Conservation (phyloP, 225 moss, liverwort and hornwort species). For the Thuidium tamariscinum region DNA sequence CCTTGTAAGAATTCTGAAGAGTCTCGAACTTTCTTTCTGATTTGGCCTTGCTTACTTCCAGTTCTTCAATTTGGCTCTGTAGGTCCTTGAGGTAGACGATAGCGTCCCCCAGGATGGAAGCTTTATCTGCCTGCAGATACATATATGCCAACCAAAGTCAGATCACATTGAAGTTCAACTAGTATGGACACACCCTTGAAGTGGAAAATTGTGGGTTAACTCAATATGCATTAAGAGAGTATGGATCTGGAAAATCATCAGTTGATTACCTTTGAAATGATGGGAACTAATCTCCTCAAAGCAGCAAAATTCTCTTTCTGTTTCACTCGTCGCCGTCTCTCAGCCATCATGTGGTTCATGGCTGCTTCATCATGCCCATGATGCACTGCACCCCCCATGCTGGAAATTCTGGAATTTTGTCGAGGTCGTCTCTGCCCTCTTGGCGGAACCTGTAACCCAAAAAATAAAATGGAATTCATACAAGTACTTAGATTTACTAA, state of each 20-base stretch:
- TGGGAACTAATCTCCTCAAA: constrained; percentile 57
- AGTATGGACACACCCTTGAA: background rate
- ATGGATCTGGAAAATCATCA: background rate
- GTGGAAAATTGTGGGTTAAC: no score
- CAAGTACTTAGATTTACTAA: background rate
- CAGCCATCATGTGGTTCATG: constrained; percentile 70
- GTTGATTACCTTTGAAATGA: constrained; percentile 55
- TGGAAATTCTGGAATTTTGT: constrained; percentile 10
- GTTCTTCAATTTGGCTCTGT: constrained; percentile 10
- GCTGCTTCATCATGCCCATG: constrained; percentile 68
- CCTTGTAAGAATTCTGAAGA: background rate
- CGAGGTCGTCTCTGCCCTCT: constrained; percentile 23
- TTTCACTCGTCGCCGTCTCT: constrained; percentile 55
- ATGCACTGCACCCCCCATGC: constrained; percentile 2
- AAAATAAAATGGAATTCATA: background rate
- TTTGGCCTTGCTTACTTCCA: constrained; percentile 17
- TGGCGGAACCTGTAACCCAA: background rate
- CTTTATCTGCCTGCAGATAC: constrained; percentile 55
- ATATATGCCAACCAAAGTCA: background rate
- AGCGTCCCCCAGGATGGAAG: constrained; percentile 69
- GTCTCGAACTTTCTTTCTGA: background rate
- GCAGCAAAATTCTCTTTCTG: constrained; percentile 68
- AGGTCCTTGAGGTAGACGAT: constrained; percentile 55
- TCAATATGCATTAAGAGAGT: background rate
- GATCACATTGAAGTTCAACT: background rate